Base-by-base conservation (phyloP, 2,329 filamentous ascomycete genomes). In the Aschersonia sp. region DNA sequence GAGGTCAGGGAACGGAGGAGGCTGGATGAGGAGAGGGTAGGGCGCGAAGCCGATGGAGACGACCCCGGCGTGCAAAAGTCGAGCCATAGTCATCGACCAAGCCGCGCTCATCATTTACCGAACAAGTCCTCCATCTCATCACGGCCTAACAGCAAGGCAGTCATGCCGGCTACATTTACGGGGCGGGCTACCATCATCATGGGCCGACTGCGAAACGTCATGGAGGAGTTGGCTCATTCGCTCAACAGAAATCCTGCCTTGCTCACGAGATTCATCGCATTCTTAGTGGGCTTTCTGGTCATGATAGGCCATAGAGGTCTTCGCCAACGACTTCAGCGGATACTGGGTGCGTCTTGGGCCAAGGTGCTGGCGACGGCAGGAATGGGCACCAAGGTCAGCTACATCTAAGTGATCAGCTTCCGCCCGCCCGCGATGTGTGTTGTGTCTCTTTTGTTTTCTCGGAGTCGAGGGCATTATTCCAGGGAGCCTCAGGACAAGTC, bases 341-440 rank as follows among this genome's bases (percentile, higher is more conserved):
- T 89, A 40, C 60, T 94, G 43, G 77, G 75, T 40, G 71, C 75
- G 31, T 80, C 80, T 7, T 94, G 88, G 88, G 76, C 78, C 48
- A 96, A 94, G 68, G 69, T 95, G 41, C 80, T 78, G 61, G 75
- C 80, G 44, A 97, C 92, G 0, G 82, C 91, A 4, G 89, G 89
- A 2, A 97, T 97, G 91, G 92, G 91, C 2, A 85, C 94, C 53
- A 97, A 96, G 70, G 89, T 97, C 59, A 94, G 85, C 62, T 97
- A 97, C 68, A 94, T 98, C 51, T 97, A 66, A 30, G 40, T 4
- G 28, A 40, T 30, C 4, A n/a, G 9, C 40, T 2, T 5, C 20
- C 5, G 20, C 31, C 30, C 32, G 35, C 20, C 20, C 20, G 20
- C 20, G 20, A 41, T 29, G 54, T 51, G 48, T 44, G 38, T 31